Evolutionary conservation across 2,329 filamentous ascomycete species (phyloP).

Genomic region (Cytospora schulzeri): DNA sequence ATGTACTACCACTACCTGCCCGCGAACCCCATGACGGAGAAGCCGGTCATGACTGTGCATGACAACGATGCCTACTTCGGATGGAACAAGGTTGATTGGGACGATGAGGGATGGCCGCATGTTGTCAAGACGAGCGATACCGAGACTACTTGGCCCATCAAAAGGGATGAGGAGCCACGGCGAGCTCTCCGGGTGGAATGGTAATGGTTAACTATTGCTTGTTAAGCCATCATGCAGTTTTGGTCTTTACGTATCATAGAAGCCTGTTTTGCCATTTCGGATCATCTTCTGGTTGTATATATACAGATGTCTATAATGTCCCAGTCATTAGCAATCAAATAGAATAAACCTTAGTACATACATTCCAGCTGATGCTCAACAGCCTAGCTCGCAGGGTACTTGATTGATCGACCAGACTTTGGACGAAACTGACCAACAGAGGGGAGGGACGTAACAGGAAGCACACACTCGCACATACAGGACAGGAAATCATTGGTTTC

Average conservation of each 20-base stretch:
- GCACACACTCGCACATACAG: too few species aligned
- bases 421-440: too few species aligned
- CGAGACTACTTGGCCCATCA: neutral
- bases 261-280: neutral
- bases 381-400: too few species aligned
- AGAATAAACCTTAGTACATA: too few species aligned
- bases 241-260: too few species aligned
- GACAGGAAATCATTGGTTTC: too few species aligned
- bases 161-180: neutral
- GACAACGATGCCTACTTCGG: conserved; percentile 7
- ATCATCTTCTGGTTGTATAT: neutral
- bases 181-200: conserved; percentile 11
- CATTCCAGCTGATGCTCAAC: too few species aligned
- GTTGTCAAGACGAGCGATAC: neutral
- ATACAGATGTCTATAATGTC: neutral
- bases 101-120: neutral
- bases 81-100: conserved; percentile 7
- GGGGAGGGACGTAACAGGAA: too few species aligned
- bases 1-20: conserved; percentile 62
- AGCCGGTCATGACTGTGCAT: neutral
- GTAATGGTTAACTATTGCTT: neutral
- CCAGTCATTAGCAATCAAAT: too few species aligned
- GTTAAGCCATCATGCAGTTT: neutral
- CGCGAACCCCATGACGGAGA: neutral
- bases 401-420: too few species aligned